These are phyloP conservation scores for Prunus mume DNA, from an alignment of 306 rosid species.

Conservation along the genomic window DNA sequence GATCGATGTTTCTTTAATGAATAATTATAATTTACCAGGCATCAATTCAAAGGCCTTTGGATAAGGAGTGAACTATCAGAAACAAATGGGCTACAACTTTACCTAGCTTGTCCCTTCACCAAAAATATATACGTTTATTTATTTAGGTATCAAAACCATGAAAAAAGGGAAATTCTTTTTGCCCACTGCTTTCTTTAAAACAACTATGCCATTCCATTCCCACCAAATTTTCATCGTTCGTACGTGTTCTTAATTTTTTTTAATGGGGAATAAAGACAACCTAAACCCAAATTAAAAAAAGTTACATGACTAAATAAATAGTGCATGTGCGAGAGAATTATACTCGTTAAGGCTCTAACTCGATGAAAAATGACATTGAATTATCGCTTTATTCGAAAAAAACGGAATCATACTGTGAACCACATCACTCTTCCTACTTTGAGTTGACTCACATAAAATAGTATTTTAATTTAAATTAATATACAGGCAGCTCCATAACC, in stretches of 20 bases:
- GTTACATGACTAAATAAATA: conserved; percentile 6
- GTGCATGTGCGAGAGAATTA: background rate
- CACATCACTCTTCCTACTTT: conserved; percentile 2
- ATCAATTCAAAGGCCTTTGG: background rate
- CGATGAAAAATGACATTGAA: no score
- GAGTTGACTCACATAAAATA: conserved; percentile 18
- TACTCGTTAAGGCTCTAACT: background rate
- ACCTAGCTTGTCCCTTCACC: conserved; percentile 23
- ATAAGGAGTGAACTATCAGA: background rate
- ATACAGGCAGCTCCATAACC: background rate
- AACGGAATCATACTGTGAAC: background rate
- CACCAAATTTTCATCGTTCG: conserved; percentile 23
- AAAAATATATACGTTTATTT: background rate
- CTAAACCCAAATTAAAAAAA: conserved; percentile 14
- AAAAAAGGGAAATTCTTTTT: conserved; percentile 38
- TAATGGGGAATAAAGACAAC: conserved; percentile 16
- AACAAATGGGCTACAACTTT: background rate
- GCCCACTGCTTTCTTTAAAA: conserved; percentile 41
- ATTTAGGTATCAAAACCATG: conserved; percentile 27
- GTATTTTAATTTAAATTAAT: background rate
- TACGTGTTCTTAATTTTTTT: conserved; percentile 7
- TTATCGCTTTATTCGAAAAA: no score
- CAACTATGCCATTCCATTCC: conserved; percentile 32
- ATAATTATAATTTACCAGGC: background rate
- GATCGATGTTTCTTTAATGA: background rate